Evolutionary conservation across 208 protist genomes (phyloP), one percentile per base, ranked within the genome.

Genomic region (Trypanosoma congolense): DNA sequence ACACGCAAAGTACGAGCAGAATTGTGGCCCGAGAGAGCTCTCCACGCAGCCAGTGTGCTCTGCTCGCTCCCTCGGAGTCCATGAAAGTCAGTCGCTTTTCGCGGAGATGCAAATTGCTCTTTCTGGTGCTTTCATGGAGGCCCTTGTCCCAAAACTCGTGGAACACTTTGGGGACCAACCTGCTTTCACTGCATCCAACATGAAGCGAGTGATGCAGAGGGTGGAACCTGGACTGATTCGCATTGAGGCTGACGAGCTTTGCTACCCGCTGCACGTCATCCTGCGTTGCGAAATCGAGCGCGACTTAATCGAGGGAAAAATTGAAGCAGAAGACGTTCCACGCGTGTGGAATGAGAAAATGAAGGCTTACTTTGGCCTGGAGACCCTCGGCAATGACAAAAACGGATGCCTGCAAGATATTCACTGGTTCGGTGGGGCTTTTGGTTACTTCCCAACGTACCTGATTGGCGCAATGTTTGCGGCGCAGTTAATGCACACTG

Each of bases 381-480:
- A 83, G 3, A 86, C 87, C n/a, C 40, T 70, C 18, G 83, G 77
- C 16, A 78, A 85, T 47, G 75, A 89, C 48, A 62, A 82, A 29
- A 16, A 84, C 1, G 88, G 91, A 22, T 90, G 82, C 58, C 58
- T 93, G 30, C 87, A 96, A 63, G 91, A 96, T 55, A 68, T 95
- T 18, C 91, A 96, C 63, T 96, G 91, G 91, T 64, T 71, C 14
- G 47, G 53, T 21, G 82, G 86, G 10, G 44, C 59, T 10, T 72
- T 92, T 33, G 88, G 87, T 19, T 94, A 94, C 70, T 96, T 96
- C 71, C 91, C 91, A 0, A 88, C 82, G 0, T 96, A 96, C 57
- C 45, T 75, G 0, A 50, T 95, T 3, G 91, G 91, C 18, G 77
- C 86, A n/a, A 87, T 93, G 65, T 65, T 84, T 28, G 75, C 88